Evolutionary conservation across 108 stramenopile species (phyloP), one percentile per base, ranked within the genome.

Genomic region (Fragilariopsis cylindrus): DNA sequence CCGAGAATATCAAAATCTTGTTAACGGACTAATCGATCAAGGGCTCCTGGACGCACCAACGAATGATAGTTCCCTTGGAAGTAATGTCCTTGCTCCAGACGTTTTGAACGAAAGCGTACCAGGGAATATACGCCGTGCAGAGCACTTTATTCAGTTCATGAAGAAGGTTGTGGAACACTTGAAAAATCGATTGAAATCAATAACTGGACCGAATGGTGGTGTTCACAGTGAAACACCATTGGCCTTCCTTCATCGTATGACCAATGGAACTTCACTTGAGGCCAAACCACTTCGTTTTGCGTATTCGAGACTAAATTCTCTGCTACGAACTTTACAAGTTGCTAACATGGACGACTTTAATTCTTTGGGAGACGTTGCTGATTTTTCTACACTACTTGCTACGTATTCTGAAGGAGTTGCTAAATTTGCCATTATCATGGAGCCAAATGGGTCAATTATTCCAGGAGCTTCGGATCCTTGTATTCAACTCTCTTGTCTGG

Each of bases 141-240:
- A 99, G 71, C 98, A 98, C 72, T 99, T 99, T 74, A 83, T 99
- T 60, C 84, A 81, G 4, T 97, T 99, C 81, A 91, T 99, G 97
- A 87, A 88, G 66, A 88, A 97, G 71, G 87, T 98, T 57, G 96
- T 97, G 39, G 93, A 96, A 65, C 96, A 97, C 73, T 76, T 98
- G 18, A 95, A 95, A 73, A 65, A 77, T 2, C 70, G 94, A n/a
- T 62, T 98, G 21, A 71, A 87, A 15, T 80, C 82, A 4, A 86
- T 95, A 12, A 87, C 92, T 5, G 94, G 91, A 4, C 94, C 94
- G 3, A 89, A 84, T 64, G 86, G 94, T 64, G 96, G 98, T 58
- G 94, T 92, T 6, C 76, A 88, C 42, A 88, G 87, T 49, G 98
- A 99, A 82, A 98, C 98, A 3, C 98, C 98, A 4, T 71, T 96